These are phyloP conservation scores for Kuraishia piskuri DNA, from an alignment of 805 yeast species.

Conservation along the genomic window DNA sequence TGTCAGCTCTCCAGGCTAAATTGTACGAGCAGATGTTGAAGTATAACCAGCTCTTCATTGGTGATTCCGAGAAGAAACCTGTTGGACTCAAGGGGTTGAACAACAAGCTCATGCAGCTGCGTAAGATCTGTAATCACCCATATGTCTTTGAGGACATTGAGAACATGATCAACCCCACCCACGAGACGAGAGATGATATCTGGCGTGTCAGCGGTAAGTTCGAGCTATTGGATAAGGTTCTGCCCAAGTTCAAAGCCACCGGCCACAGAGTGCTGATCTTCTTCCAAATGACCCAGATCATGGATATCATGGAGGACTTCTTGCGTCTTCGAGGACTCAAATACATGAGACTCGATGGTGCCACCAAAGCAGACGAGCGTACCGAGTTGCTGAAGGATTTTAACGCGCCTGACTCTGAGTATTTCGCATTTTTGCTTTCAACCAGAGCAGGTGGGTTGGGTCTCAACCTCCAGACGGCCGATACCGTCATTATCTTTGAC, in stretches of 20 bases:
- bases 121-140: constrained; percentile 84
- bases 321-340: constrained; percentile 57
- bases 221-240: constrained; percentile 64
- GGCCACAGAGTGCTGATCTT: constrained; percentile 78
- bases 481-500: constrained; percentile 78
- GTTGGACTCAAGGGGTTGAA: constrained; percentile 71
- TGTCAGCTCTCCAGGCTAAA: constrained; percentile 61
- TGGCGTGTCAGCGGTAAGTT: constrained; percentile 80
- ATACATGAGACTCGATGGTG: constrained; percentile 74
- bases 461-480: constrained; percentile 79
- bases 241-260: constrained; percentile 65
- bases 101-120: constrained; percentile 77
- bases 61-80: constrained; percentile 48
- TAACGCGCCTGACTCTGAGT: constrained; percentile 69
- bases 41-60: constrained; percentile 56
- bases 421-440: constrained; percentile 69
- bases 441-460: constrained; percentile 91
- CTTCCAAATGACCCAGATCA: constrained; percentile 84
- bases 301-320: constrained; percentile 87
- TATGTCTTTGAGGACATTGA: constrained; percentile 82
- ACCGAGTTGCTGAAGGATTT: constrained; percentile 63
- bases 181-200: constrained; percentile 53
- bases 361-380: constrained; percentile 80
- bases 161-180: constrained; percentile 53
- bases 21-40: constrained; percentile 74